Percentiles rank a stretch among this genome's conserved stretches.
Evolutionary conservation across 2,329 filamentous ascomycete genomes (phyloP).

Genomic region (Emmonsia crescens): DNA sequence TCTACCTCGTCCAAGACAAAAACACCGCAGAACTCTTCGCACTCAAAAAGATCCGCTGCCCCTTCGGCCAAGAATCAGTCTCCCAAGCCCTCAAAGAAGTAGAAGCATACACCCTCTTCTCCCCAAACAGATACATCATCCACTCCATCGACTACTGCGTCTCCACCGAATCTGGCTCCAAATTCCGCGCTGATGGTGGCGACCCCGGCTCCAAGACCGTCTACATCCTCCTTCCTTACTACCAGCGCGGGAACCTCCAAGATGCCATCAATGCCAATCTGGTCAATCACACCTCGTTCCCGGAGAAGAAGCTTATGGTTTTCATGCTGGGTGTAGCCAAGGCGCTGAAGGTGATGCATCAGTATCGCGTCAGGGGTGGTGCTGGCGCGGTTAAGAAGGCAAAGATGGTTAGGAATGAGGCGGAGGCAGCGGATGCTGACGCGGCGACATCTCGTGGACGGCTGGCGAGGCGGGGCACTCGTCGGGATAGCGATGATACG

Average conservation of each 20-base stretch:
- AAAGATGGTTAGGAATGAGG: slow-evolving; percentile 45
- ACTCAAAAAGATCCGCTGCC: slow-evolving; percentile 97
- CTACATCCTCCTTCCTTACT: slow-evolving; percentile 93
- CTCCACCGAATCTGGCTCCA: slow-evolving; percentile 54
- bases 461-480: slow-evolving; percentile 32
- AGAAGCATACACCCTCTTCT: slow-evolving; percentile 88
- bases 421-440: slow-evolving; percentile 43
- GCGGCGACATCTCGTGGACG: slow-evolving; percentile 27
- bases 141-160: slow-evolving; percentile 73
- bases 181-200: slow-evolving; percentile 45
- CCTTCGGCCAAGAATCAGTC: slow-evolving; percentile 93
- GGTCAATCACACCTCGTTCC: slow-evolving; percentile 86
- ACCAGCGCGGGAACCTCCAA: slow-evolving; percentile 86
- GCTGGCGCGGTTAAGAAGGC: slow-evolving; percentile 46
- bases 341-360: slow-evolving; percentile 82
- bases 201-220: slow-evolving; percentile 72
- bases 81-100: slow-evolving; percentile 93
- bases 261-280: slow-evolving; percentile 98
- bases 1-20: slow-evolving; percentile 94
- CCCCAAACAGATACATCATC: slow-evolving; percentile 74
- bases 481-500: slow-evolving; percentile 54
- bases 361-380: slow-evolving; percentile 58
- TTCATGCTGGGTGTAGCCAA: slow-evolving; percentile 86
- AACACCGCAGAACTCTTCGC: slow-evolving; percentile 74
- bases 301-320: slow-evolving; percentile 76